These are phyloP conservation scores for Hanseniaspora mollemarum DNA, from an alignment of 805 yeast genomes.

Conservation along the genomic window DNA sequence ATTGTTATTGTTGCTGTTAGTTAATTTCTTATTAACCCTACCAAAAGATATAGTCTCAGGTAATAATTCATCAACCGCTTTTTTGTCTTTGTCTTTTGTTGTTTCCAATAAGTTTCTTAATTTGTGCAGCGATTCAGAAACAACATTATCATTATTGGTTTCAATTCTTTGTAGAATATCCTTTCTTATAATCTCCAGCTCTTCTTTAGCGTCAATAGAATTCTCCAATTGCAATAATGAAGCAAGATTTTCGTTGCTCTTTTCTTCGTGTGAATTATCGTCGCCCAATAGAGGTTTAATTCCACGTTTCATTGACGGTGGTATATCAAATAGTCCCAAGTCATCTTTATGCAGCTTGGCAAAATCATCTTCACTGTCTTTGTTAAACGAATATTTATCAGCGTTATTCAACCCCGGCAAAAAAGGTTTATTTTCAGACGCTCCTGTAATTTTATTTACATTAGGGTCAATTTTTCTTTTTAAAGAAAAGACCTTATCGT, in stretches of 20 bases:
- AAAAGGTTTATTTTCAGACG: conserved; percentile 69
- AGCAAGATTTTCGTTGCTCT: conserved; percentile 21
- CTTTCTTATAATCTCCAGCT: conserved; percentile 26
- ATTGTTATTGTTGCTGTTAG: conserved; percentile 13
- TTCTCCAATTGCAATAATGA: conserved; percentile 18
- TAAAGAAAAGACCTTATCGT: conserved; percentile 62
- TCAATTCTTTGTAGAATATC: conserved; percentile 14
- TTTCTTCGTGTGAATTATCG: conserved; percentile 19
- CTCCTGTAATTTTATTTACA: conserved; percentile 54
- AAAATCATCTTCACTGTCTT: conserved; percentile 19
- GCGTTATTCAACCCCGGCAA: conserved; percentile 73
- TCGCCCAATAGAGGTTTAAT: conserved; percentile 29
- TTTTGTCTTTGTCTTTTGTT: conserved; percentile 14
- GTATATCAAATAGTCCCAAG: conserved; percentile 67
- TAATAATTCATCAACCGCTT: conserved; percentile 36
- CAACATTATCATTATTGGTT: conserved; percentile 8
- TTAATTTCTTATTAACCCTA: conserved; percentile 26
- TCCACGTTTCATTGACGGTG: conserved; percentile 76
- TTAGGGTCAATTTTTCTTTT: conserved; percentile 55
- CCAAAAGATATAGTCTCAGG: conserved; percentile 43
- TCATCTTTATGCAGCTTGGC: conserved; percentile 50
- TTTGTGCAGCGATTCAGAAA: conserved; percentile 15
- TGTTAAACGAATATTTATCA: conserved; percentile 19
- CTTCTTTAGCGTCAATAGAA: conserved; percentile 29
- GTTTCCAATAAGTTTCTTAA: conserved; percentile 11